Evolutionary conservation across 2,329 filamentous ascomycete species (phyloP), one percentile per base, ranked within the genome.

Genomic region (Aspergillus brunneoviolaceus): DNA sequence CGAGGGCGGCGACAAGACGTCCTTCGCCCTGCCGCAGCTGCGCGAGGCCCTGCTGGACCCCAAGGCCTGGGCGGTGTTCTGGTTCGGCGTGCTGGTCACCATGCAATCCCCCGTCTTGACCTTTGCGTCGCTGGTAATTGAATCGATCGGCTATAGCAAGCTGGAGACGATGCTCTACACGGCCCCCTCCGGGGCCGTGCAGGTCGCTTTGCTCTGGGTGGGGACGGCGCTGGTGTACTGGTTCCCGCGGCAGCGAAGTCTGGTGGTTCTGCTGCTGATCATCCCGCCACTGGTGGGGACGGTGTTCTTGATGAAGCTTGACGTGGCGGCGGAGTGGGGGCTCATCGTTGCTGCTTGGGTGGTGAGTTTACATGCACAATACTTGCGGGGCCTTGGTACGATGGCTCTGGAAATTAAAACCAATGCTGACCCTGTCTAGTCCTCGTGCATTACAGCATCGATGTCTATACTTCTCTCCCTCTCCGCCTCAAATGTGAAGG

Each of bases 91-190:
- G 2, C 65, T 82, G 2, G 75, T 82, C 7, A 81, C 79, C 0
- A 79, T 81, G 73, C 77, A 78, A 54, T 78, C 77, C 0, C 79
- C 80, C 0, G 78, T 82, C 0, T 60, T 81, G 6, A 81, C 78
- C 68, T 84, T 84, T 61, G 79, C 80, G 1, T 81, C 79, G 0
- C 74, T 83, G 5, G 77, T 84, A 21, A 84, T 84, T 66, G 78
- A 29, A 9, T 29, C 27, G 7, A 29, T 29, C 2, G 27, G 27
- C 27, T 29, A 29, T 29, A 29, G 27, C 27, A 29, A 29, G 7
- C 27, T 29, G 27, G 27, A 29, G 27, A 29, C 27, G 3, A 29
- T 29, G 27, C 27, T 29, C 27, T 29, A 29, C 27, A 29, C 27
- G 7, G 27, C 27, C 7, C 27, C 27, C 27, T 29, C 27, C 27